Base-by-base conservation (phyloP, 75 land plant species). In the Selaginella tamariscina region DNA sequence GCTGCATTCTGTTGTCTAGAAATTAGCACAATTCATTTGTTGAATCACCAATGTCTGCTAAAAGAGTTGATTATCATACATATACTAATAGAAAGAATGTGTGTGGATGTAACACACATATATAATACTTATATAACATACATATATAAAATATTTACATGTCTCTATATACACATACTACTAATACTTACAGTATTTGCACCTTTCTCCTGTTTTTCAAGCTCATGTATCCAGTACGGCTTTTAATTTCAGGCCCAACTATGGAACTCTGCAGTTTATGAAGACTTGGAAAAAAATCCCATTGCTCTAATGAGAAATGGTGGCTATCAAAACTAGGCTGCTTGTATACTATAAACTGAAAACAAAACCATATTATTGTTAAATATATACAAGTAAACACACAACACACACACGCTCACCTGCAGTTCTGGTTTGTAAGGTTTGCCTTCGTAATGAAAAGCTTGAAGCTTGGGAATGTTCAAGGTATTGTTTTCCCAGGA, bases 291-390 rank as follows among this genome's bases (percentile, higher is more conserved):
- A 60, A 67, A 29, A 56, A 74, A 75, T 44, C 62, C 75, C 81
- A 78, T 59, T 65, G 56, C 64, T 70, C 74, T 55, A 78, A 73
- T 1, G 87, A 83, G 59, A 73, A 87, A 77, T 95, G 92, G 56
- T 86, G 88, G 27, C 67, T 70, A 30, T 85, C 88, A 79, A 74
- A 79, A 9, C 26, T 70, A 29, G 99, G 92, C 24, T 75, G 79
- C 5, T 90, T 84, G 72, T 89, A 95, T 1, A 87, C 24, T 68
- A 95, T 72, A 24, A 91, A 66, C 99, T 95, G 80, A 55, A 68
- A 75, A 31, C 32, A 77, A 24, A 22, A 66, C 54, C 5, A 39
- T n/a, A n/a, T n/a, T n/a, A n/a, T n/a, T n/a, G n/a, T n/a, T n/a
- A n/a, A n/a, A n/a, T n/a, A n/a, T n/a, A n/a, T n/a, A n/a, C n/a